These are phyloP conservation scores for Eutrema yunnanense DNA, from an alignment of 345 rosid species.

Conservation along the genomic window DNA sequence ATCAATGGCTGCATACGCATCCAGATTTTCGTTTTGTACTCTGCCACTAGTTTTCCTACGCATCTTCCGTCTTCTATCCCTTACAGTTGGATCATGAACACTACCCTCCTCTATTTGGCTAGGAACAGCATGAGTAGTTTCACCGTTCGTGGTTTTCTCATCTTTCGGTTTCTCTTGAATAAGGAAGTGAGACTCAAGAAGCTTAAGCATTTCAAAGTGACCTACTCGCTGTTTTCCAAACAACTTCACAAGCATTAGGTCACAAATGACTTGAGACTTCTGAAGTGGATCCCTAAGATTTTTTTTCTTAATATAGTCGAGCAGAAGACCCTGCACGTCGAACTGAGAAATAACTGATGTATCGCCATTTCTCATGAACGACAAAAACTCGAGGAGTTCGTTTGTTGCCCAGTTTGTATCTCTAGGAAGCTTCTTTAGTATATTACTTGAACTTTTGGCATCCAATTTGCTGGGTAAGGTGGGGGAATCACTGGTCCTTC, in stretches of 20 bases:
- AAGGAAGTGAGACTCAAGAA: conserved; percentile 74
- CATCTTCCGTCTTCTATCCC: conserved; percentile 48
- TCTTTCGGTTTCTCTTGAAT: conserved; percentile 37
- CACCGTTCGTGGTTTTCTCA: conserved; percentile 29
- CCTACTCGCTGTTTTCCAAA: conserved; percentile 67
- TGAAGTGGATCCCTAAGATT: conserved; percentile 73
- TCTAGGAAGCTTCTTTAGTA: conserved; percentile 26
- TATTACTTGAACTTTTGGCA: conserved; percentile 23
- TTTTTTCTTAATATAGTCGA: conserved; percentile 59
- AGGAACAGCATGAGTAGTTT: conserved; percentile 33
- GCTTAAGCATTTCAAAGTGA: conserved; percentile 87
- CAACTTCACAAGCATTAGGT: conserved; percentile 55
- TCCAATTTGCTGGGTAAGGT: conserved; percentile 30
- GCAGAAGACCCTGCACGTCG: conserved; percentile 68
- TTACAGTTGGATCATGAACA: conserved; percentile 29
- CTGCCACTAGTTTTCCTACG: conserved; percentile 45
- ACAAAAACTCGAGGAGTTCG: conserved; percentile 79
- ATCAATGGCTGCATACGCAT: conserved; percentile 82
- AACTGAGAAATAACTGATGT: conserved; percentile 45
- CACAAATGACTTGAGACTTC: conserved; percentile 70
- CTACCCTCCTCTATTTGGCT: conserved; percentile 30
- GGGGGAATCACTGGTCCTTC: conserved; percentile 38
- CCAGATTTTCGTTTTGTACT: conserved; percentile 31
- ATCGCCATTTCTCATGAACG: conserved; percentile 73
- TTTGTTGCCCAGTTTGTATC: conserved; percentile 71